Conservation (phyloP, 139 green algal species). For the Diplosphaera chodatii region DNA sequence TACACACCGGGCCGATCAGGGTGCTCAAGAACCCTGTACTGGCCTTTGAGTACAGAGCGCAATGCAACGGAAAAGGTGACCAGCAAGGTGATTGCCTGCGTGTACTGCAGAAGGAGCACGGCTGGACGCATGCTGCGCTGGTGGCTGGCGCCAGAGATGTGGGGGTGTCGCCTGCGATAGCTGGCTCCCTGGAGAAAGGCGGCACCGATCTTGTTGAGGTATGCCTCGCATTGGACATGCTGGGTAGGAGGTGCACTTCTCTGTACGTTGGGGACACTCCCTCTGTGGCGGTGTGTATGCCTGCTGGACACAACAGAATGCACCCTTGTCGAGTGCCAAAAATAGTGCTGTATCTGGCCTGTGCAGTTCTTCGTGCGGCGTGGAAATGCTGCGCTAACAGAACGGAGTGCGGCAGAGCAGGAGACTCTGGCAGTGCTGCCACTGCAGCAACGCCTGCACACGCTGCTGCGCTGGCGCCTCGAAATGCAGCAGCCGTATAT, state of each 20-base stretch:
- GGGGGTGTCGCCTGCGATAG: conserved; percentile 42
- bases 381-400: conserved; percentile 38
- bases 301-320: too few species aligned
- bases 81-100: neutral
- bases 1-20: too few species aligned
- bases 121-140: conserved; percentile 37
- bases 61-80: neutral
- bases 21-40: neutral
- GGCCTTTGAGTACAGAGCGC: neutral
- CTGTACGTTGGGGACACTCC: too few species aligned
- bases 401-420: conserved; percentile 10
- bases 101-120: conserved; percentile 17
- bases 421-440: conserved; percentile 20
- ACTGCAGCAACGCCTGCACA: conserved; percentile 25
- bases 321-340: neutral
- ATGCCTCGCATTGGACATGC: neutral
- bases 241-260: neutral
- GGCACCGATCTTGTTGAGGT: conserved; percentile 48
- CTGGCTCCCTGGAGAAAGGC: conserved; percentile 31
- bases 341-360: neutral
- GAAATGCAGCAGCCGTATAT: conserved; percentile 45
- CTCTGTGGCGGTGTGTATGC: too few species aligned
- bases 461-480: conserved; percentile 43
- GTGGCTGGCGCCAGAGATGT: conserved; percentile 42
- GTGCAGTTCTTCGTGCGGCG: conserved; percentile 31